Evolutionary conservation across 2,329 filamentous ascomycete genomes (phyloP).

Genomic region (Xylariales sp.): DNA sequence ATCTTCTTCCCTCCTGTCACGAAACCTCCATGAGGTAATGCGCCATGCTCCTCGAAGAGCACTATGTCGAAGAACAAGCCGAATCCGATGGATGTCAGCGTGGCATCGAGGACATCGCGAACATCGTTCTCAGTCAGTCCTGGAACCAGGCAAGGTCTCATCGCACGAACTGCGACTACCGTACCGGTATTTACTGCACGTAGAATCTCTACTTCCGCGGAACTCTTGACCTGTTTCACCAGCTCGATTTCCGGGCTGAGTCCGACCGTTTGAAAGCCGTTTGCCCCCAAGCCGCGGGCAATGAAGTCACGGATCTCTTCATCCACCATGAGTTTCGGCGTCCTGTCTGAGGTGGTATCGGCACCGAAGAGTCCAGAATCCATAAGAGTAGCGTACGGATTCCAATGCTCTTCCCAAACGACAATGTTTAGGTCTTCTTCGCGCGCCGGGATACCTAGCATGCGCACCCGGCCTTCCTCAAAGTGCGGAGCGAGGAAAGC

Average conservation of each 20-base stretch:
- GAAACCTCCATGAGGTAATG: conserved; percentile 49
- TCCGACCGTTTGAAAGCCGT: conserved; percentile 53
- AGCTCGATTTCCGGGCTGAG: conserved; percentile 50
- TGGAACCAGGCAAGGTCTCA: conserved; percentile 48
- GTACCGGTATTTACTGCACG: conserved; percentile 61
- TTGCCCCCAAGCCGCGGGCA: conserved; percentile 46
- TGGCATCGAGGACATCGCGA: conserved; percentile 48
- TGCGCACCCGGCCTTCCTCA: conserved; percentile 53
- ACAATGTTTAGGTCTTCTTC: conserved; percentile 47
- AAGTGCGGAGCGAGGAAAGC: conserved; percentile 56
- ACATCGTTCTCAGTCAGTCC: conserved; percentile 57
- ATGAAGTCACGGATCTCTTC: conserved; percentile 63
- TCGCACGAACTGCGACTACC: conserved; percentile 54
- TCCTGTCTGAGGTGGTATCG: conserved; percentile 12
- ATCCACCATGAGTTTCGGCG: conserved; percentile 53
- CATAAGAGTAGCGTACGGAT: conserved; percentile 53
- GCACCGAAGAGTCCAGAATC: conserved; percentile 39
- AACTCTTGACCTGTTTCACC: conserved; percentile 54
- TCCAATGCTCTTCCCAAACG: conserved; percentile 61
- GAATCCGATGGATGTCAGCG: conserved; percentile 49
- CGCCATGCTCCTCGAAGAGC: conserved; percentile 53
- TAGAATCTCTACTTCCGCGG: conserved; percentile 51
- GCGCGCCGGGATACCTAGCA: conserved; percentile 54
- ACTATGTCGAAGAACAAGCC: conserved; percentile 60
- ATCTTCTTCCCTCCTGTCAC: conserved; percentile 46